phyloP scores from a whole-genome alignment of 2,329 filamentous ascomycete genomes.

The Cladobotryum mycophilum region DNA sequence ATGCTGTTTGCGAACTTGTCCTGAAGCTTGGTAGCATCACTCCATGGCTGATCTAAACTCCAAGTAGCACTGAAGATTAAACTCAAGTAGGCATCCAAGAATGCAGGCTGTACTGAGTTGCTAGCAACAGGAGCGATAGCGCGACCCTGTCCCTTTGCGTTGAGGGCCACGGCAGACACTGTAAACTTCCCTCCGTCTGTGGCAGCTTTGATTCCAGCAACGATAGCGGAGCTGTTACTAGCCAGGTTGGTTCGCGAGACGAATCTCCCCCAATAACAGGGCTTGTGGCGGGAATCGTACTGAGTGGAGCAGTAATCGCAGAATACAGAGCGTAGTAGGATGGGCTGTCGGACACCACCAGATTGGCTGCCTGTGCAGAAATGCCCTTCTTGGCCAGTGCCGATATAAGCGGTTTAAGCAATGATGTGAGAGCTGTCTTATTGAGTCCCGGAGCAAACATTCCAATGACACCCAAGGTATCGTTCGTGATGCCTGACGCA shows the following conservation, averaged over 20 bases:
- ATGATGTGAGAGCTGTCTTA: background rate
- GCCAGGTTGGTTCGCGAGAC: background rate
- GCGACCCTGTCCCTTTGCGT: background rate
- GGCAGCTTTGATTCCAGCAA: background rate
- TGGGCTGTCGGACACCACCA: background rate
- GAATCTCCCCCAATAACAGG: background rate
- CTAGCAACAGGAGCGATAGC: background rate
- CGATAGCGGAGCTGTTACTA: background rate
- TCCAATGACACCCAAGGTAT: background rate
- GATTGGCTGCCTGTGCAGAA: background rate
- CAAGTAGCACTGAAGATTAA: background rate
- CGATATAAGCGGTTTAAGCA: background rate
- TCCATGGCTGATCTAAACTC: background rate
- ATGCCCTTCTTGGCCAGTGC: background rate
- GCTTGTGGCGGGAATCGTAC: background rate
- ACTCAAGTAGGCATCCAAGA: background rate
- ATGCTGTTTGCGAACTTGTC: constrained; percentile 26
- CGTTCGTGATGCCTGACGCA: background rate
- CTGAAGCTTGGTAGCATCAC: background rate
- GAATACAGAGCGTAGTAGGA: background rate
- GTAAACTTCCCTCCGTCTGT: background rate
- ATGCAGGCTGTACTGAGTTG: background rate
- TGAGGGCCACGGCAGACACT: background rate
- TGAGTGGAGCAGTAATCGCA: background rate
- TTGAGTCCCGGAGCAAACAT: background rate